Conservation (phyloP, 2,329 filamentous ascomycete species). For the Xenoacremonium recifei region DNA sequence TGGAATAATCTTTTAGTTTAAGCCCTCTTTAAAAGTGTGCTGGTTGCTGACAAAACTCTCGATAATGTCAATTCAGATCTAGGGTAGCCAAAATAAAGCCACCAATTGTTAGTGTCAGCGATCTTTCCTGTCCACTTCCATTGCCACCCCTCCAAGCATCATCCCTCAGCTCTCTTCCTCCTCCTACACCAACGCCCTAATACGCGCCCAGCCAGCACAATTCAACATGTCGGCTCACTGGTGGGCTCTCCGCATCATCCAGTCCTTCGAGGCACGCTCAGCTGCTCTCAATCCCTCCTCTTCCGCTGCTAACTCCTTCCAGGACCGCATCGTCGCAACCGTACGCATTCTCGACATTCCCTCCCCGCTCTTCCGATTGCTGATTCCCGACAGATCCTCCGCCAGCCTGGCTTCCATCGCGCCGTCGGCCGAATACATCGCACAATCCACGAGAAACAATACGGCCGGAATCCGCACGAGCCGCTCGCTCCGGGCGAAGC, state of each 20-base stretch:
- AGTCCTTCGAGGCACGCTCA: conserved; percentile 31
- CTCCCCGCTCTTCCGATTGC: conserved; percentile 1
- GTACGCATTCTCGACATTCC: conserved; percentile 19
- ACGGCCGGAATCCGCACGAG: conserved; percentile 51
- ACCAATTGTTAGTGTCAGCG: neutral
- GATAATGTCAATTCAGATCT: too few species aligned
- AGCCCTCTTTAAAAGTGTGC: too few species aligned
- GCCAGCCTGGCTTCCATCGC: conserved; percentile 50
- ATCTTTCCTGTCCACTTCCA: too few species aligned
- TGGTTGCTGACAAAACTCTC: too few species aligned
- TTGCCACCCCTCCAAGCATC: conserved; percentile 1
- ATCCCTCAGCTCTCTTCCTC: neutral
- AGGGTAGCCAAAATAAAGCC: too few species aligned
- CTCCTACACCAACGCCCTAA: neutral
- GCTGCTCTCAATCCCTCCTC: rapidly evolving
- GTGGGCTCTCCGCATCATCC: conserved; percentile 33
- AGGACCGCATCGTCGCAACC: conserved; percentile 34
- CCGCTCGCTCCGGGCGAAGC: conserved; percentile 52
- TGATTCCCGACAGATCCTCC: conserved; percentile 41
- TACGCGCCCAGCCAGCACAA: neutral
- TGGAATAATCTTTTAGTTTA: too few species aligned
- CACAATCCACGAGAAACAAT: conserved; percentile 44
- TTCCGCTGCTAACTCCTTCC: conserved; percentile 13
- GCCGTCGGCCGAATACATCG: conserved; percentile 53
- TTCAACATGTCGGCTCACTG: conserved; percentile 31